Base-by-base conservation (phyloP, 345 rosid genomes). In the Pistacia integerrima region DNA sequence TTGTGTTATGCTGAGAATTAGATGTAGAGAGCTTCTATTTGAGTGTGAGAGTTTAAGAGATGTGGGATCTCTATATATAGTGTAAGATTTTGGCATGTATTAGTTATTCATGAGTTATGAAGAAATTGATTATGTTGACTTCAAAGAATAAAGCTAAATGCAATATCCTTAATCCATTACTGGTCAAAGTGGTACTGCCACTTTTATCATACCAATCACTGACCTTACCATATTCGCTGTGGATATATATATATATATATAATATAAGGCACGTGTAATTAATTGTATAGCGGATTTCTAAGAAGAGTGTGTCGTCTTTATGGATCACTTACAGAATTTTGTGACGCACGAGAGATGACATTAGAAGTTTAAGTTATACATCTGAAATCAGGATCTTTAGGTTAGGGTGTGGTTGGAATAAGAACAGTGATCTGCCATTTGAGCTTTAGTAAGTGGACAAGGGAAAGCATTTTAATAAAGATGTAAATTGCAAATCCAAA, bases 11-110 rank as follows among this genome's bases (percentile, higher is more conserved):
- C 65, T 57, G 76, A 64, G 71, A 20, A 6, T 18, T 30, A 30
- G 33, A 30, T 30, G 33, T 30, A 30, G 33, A 30, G 25, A 64
- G 69, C 73, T 73, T 46, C 10, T 36, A 11, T 38, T 36, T 73
- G 64, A 70, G 76, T 68, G 66, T 70, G 49, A 6, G 44, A 4
- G 4, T 33, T 69, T 35, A 28, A 14, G 58, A 60, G 25, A 8
- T 14, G 35, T 28, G 10, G 38, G 18, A 12, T 12, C 17, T 6
- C 52, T 72, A 67, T 73, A 46, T 78, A 73, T 78, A 67, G 25
- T 51, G 48, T 33, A 14, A 67, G 18, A 65, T 63, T 20, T 70
- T 66, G 77, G 55, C 33, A 51, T 44, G 60, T n/a, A 30, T 30
- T 71, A 48, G 20, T 8, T 7, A 57, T 54, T 52, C 55, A 63